Evolutionary conservation across 2,329 filamentous ascomycete genomes (phyloP).

Genomic region (Talaromyces pinophilus): DNA sequence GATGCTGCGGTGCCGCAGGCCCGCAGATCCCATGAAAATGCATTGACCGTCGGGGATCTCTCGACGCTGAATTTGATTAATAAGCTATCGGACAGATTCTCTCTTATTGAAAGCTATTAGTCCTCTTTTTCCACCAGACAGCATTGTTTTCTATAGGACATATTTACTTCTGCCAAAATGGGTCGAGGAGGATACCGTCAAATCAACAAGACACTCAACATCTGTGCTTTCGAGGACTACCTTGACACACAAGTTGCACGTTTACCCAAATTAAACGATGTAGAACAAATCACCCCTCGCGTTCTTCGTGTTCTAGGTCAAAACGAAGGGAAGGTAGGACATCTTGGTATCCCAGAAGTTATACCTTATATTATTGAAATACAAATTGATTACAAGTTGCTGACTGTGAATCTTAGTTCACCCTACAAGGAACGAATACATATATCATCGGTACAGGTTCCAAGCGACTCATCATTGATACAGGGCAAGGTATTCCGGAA

Average conservation of each 20-base stretch:
- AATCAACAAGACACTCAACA: slow-evolving; percentile 52
- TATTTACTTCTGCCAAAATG: too few species aligned
- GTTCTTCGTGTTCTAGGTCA: slow-evolving; percentile 49
- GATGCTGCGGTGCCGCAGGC: too few species aligned
- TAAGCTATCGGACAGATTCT: too few species aligned
- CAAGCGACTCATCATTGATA: slow-evolving; percentile 41
- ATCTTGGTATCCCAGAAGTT: neutral
- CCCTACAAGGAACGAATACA: slow-evolving; percentile 31
- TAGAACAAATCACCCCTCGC: slow-evolving; percentile 45
- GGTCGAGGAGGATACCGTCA: slow-evolving; percentile 30
- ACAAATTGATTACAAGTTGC: neutral
- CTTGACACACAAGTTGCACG: slow-evolving; percentile 41
- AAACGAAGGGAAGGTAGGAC: slow-evolving; percentile 47
- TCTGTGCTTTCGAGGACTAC: slow-evolving; percentile 53
- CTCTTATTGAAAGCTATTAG: too few species aligned
- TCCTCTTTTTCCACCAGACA: too few species aligned
- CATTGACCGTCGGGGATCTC: too few species aligned
- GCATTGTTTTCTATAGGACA: too few species aligned
- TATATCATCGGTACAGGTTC: slow-evolving; percentile 43
- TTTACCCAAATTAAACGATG: slow-evolving; percentile 42
- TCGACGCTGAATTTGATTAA: too few species aligned
- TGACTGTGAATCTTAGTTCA: slow-evolving; percentile 28
- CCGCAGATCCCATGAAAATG: too few species aligned
- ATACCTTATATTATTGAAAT: too few species aligned
- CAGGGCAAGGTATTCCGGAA: slow-evolving; percentile 24